Evolutionary conservation across 176 grass and related monocot species (phyloP).

Genomic region (Raddia guianensis): DNA sequence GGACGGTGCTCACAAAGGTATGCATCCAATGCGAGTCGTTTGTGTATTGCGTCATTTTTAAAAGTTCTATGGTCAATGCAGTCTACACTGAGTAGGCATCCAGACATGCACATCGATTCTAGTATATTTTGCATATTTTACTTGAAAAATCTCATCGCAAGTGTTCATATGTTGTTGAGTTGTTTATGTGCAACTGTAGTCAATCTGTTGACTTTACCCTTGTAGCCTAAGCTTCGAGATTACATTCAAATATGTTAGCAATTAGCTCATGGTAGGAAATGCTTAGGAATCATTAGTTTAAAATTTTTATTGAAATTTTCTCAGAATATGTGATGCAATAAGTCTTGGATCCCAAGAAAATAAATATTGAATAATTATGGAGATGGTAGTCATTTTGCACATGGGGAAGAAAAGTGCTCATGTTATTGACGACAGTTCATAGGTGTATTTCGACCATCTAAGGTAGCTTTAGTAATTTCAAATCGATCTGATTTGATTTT

Average conservation of each 20-base stretch:
- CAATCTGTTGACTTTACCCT: too few relatives aligned
- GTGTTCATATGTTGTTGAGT: not conserved
- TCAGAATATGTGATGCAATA: not conserved
- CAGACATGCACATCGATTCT: not conserved
- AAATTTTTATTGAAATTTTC: not conserved
- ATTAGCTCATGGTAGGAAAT: too few relatives aligned
- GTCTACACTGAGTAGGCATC: not conserved
- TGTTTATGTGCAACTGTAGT: constrained; percentile 10
- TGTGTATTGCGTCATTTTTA: not conserved
- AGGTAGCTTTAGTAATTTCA: not conserved
- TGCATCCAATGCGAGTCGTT: not conserved
- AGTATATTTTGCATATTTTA: not conserved
- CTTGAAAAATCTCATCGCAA: constrained; percentile 20
- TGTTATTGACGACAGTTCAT: not conserved
- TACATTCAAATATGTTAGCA: too few relatives aligned
- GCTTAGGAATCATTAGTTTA: too few relatives aligned
- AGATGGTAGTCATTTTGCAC: not conserved
- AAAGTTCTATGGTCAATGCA: not conserved
- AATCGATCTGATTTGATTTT: constrained; percentile 3
- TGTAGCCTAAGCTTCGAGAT: too few relatives aligned
- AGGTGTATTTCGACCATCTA: not conserved
- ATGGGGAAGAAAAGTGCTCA: not conserved
- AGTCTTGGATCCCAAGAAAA: constrained; percentile 7
- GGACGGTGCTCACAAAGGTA: constrained; percentile 62
- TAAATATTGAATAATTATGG: not conserved